Evolutionary conservation across 352 stramenopile genomes (phyloP).

Genomic region (Phytophthora syringae): DNA sequence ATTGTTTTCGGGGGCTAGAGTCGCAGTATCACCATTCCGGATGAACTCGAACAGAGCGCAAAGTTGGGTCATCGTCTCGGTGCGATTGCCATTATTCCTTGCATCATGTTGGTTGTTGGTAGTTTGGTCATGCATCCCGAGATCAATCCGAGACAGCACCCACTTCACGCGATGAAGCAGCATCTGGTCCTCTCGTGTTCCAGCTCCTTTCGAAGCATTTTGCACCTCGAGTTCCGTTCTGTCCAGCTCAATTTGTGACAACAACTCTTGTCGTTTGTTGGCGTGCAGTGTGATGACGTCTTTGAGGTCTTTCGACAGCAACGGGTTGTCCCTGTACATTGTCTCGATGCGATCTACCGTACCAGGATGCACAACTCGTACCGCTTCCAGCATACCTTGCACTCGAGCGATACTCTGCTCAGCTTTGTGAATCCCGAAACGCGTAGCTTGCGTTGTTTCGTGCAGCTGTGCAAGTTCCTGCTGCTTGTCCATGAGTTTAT

Average conservation of each 20-base stretch:
- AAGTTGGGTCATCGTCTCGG: slow-evolving; percentile 58
- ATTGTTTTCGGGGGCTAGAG: slow-evolving; percentile 59
- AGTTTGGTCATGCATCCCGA: slow-evolving; percentile 31
- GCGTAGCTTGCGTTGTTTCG: slow-evolving; percentile 65
- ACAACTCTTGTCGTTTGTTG: slow-evolving; percentile 51
- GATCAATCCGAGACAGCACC: slow-evolving; percentile 73
- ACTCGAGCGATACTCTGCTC: slow-evolving; percentile 77
- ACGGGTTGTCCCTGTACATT: slow-evolving; percentile 67
- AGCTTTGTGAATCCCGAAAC: slow-evolving; percentile 73
- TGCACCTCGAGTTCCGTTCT: slow-evolving; percentile 64
- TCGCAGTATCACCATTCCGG: slow-evolving; percentile 51
- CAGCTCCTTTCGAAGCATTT: slow-evolving; percentile 31
- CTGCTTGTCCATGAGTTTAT: slow-evolving; percentile 68
- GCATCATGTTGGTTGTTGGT: slow-evolving; percentile 19
- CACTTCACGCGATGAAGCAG: slow-evolving; percentile 80
- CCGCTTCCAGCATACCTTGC: slow-evolving; percentile 75
- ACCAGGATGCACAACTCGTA: slow-evolving; percentile 71
- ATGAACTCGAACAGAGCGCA: slow-evolving; percentile 84
- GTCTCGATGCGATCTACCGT: slow-evolving; percentile 72
- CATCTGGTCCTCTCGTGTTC: slow-evolving; percentile 58
- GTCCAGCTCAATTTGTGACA: slow-evolving; percentile 64
- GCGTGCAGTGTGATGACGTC: slow-evolving; percentile 61
- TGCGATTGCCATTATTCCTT: slow-evolving; percentile 11
- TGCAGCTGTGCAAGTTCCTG: slow-evolving; percentile 64
- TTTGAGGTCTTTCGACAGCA: slow-evolving; percentile 70